A percentile compares a stretch with the other conserved stretches of the same genome.
Conservation (phyloP, 1,284 basidiomycete genomes). For the Xerocomus alliaceus region DNA sequence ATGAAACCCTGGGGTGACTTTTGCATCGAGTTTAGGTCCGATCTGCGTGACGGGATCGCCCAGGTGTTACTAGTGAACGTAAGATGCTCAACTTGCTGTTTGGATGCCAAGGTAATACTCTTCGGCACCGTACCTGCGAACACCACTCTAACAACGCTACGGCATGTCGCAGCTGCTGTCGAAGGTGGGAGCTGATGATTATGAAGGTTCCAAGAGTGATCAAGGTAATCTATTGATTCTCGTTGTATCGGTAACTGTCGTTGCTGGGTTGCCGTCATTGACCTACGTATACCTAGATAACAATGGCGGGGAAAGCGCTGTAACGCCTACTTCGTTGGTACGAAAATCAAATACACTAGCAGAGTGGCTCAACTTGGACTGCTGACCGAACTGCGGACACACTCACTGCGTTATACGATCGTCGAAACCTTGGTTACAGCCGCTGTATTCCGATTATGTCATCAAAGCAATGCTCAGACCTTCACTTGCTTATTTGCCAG, state of each 20-base stretch:
- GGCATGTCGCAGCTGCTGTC: neutral
- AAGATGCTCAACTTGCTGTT: neutral
- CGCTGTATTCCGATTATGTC: neutral
- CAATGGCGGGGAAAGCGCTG: neutral
- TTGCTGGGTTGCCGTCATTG: constrained; percentile 2
- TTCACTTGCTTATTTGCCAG: neutral
- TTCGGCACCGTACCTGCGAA: neutral
- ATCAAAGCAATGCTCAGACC: neutral
- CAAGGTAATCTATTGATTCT: neutral
- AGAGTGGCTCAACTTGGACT: too few relatives aligned
- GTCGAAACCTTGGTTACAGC: neutral
- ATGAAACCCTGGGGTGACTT: neutral
- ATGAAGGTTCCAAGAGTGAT: neutral
- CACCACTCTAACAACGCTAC: neutral
- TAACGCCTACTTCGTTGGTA: neutral
- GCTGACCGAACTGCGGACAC: too few relatives aligned
- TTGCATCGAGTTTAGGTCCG: neutral
- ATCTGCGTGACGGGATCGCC: too few relatives aligned
- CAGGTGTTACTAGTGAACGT: too few relatives aligned
- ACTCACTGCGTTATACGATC: neutral
- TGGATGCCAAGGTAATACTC: neutral
- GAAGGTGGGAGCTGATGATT: neutral
- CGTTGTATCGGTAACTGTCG: neutral
- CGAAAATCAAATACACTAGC: neutral
- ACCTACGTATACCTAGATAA: neutral